Percentiles rank a stretch among this genome's conserved stretches.
phyloP scores from a whole-genome alignment of 768 basidiomycete species.

The Scleroderma citrinum region DNA sequence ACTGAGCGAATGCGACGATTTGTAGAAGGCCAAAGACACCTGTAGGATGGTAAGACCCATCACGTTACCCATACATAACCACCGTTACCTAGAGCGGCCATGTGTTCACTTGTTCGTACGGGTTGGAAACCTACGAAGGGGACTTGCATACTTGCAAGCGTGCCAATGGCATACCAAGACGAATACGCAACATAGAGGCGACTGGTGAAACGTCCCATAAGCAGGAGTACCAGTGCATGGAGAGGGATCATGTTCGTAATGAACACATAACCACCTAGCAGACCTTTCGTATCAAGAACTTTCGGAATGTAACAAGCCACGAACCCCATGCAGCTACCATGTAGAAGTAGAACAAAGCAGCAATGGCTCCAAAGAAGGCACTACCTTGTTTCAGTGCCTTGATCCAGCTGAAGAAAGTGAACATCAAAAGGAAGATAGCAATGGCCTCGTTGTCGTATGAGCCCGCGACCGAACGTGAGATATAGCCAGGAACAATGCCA shows the following conservation, averaged over 20 bases:
- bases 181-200: conserved; percentile 94
- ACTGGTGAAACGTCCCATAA: conserved; percentile 94
- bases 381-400: conserved; percentile 92
- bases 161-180: conserved; percentile 97
- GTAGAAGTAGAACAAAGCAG: conserved; percentile 98
- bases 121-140: conserved; percentile 99
- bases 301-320: conserved; percentile 13
- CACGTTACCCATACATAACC: not conserved
- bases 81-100: conserved; percentile 83
- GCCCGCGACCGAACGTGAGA: conserved; percentile 97
- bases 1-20: conserved; percentile 88
- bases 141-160: conserved; percentile 97
- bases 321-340: conserved; percentile 99
- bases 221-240: conserved; percentile 87
- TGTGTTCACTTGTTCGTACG: conserved; percentile 95
- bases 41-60: conserved; percentile 24
- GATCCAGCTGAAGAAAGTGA: conserved; percentile 97
- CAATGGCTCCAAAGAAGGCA: conserved; percentile 82
- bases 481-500: conserved; percentile 96
- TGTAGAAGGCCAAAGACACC: conserved; percentile 95
- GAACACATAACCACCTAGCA: conserved; percentile 90
- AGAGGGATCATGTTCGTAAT: conserved; percentile 99
- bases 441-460: conserved; percentile 99
- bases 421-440: conserved; percentile 99
- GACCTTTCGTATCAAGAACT: conserved; percentile 8